phyloP scores from a whole-genome alignment of 371 early-diverging fungal species.

The Apophysomyces trapeziformis region DNA sequence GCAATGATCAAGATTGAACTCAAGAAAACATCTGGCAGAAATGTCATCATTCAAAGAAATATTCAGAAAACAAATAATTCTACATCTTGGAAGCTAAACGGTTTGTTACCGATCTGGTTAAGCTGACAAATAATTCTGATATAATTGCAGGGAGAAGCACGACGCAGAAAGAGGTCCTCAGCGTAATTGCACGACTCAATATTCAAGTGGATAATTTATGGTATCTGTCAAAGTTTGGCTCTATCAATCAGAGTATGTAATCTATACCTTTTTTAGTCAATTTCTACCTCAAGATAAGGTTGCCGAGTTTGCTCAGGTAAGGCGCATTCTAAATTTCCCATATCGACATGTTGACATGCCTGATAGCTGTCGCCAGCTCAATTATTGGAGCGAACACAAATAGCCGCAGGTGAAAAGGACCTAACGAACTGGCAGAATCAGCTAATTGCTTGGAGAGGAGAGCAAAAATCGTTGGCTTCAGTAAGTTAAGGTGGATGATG shows the following conservation, averaged over 20 bases:
- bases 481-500: conserved; percentile 35
- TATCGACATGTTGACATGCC: background rate
- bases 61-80: conserved; percentile 72
- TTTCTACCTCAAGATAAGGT: conserved; percentile 97
- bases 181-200: conserved; percentile 61
- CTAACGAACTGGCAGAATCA: conserved; percentile 69
- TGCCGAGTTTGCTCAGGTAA: conserved; percentile 86
- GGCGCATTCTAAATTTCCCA: background rate
- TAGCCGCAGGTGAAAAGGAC: conserved; percentile 78
- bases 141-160: conserved; percentile 52
- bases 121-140: background rate
- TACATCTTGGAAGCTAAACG: conserved; percentile 83
- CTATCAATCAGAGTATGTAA: background rate
- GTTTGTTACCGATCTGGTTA: conserved; percentile 35
- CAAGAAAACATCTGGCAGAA: conserved; percentile 52
- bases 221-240: conserved; percentile 48
- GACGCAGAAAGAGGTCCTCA: conserved; percentile 67
- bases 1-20: conserved; percentile 84
- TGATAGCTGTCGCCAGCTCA: conserved; percentile 73
- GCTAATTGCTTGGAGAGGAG: conserved; percentile 63
- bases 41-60: conserved; percentile 69
- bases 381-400: conserved; percentile 82
- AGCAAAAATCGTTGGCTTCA: conserved; percentile 58
- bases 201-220: conserved; percentile 98
- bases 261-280: conserved; percentile 61